Base-by-base conservation (phyloP, 2,329 filamentous ascomycete species). In the Ophiocordyceps sinensis region DNA sequence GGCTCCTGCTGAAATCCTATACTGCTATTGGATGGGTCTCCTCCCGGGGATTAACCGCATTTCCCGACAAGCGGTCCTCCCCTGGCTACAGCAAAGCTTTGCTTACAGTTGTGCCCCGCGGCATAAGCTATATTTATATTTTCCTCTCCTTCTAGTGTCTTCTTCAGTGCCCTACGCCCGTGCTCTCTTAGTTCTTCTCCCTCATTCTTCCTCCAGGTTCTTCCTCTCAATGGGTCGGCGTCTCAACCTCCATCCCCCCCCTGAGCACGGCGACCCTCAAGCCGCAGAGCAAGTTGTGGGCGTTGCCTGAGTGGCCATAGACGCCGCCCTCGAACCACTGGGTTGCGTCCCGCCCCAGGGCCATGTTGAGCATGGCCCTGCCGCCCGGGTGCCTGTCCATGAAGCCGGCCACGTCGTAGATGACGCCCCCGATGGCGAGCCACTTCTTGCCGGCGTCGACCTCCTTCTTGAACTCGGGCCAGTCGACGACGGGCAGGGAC, bases 311-410 rank as follows among this genome's bases (percentile, higher is more conserved):
- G 70, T 93, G 85, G 60, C 82, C 75, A 68, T 91, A 91, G 47
- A 93, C 82, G 65, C 85, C 85, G 49, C 85, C 85, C 62, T 91
- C 91, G 75, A 93, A 91, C 65, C 88, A 85, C 52, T 84, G 83
- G 15, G 85, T 91, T 41, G 85, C 84, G 48, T 93, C 85, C 69
- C 89, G 91, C 60, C 85, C 85, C 43, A 93, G 75, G 40, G 79
- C 84, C 28, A 81, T 83, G 50, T 68, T 76, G 66, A 93, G 91
- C 66, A 91, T 80, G 35, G 84, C 82, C 70, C 83, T 85, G 58
- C 85, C 85, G 71, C 85, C 85, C n/a, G 85, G 85, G 62, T 93
- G 85, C 54, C 88, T 82, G 63, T 84, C 82, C 68, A 91, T 83
- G 64, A 93, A 93, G 58, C 83, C 72, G 51, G 75, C 76, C 21